These are phyloP conservation scores for Hypoxylon sp. DNA, from an alignment of 2,329 filamentous ascomycete species.

Conservation along the genomic window DNA sequence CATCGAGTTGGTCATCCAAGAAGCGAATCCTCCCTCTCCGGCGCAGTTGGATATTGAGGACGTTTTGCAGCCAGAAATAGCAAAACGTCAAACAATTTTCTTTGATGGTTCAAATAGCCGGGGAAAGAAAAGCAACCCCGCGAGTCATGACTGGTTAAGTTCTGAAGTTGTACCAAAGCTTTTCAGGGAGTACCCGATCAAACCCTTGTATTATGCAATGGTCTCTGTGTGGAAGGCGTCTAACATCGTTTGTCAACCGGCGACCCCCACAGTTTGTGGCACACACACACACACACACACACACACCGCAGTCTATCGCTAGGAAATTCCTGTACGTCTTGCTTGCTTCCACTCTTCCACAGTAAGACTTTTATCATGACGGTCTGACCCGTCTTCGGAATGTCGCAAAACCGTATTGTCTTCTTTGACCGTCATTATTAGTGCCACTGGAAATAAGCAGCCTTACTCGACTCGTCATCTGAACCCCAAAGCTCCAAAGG, in stretches of 20 bases:
- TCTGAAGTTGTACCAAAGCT: conserved; percentile 17
- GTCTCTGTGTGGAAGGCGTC: too few species aligned
- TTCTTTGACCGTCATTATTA: conserved; percentile 21
- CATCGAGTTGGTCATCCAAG: too few species aligned
- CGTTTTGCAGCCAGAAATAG: conserved; percentile 26
- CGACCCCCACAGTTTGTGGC: conserved; percentile 29
- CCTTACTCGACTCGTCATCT: conserved; percentile 14
- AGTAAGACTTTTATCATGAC: too few species aligned
- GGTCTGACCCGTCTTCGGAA: conserved; percentile 23
- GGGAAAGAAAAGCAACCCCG: conserved; percentile 20
- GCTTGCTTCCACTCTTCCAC: too few species aligned
- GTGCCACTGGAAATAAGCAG: conserved; percentile 25
- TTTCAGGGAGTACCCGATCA: conserved; percentile 10
- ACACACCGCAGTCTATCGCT: conserved; percentile 15
- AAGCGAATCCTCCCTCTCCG: conserved; percentile 9
- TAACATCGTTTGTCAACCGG: conserved; percentile 18
- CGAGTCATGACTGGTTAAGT: conserved; percentile 17
- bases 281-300: conserved; percentile 6
- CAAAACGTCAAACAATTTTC: conserved; percentile 14
- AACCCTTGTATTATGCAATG: conserved; percentile 19
- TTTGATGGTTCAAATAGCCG: conserved; percentile 5
- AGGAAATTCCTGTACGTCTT: too few species aligned
- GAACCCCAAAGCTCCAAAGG: conserved; percentile 22
- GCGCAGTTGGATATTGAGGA: conserved; percentile 1
- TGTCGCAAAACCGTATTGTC: conserved; percentile 1